Evolutionary conservation across 331 rosid species (phyloP).

Genomic region (Telfairia occidentalis): DNA sequence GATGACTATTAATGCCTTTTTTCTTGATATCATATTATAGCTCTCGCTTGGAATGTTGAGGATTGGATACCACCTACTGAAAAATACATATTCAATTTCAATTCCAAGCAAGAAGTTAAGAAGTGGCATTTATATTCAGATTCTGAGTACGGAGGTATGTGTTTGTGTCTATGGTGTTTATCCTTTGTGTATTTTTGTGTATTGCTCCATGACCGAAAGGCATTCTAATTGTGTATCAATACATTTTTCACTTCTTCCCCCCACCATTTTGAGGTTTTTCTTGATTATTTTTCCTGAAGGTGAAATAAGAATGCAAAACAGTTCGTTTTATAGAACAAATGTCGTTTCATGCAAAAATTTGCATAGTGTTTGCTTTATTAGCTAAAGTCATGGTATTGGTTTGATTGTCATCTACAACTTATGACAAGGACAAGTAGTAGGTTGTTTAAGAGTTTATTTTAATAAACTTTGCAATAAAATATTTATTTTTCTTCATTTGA

Average conservation of each 20-base stretch:
- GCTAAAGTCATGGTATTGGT: not conserved
- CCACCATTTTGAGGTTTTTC: not conserved
- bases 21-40: constrained; percentile 23
- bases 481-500: not conserved
- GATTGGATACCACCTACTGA: constrained; percentile 84
- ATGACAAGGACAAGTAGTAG: not conserved
- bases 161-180: constrained; percentile 2
- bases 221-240: not conserved
- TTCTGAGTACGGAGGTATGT: constrained; percentile 74
- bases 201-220: not conserved
- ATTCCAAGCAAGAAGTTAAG: constrained; percentile 59
- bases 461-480: not conserved
- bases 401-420: not conserved
- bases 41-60: constrained; percentile 51
- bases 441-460: not conserved
- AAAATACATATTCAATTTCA: constrained; percentile 61
- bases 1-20: not conserved
- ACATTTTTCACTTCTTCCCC: not conserved
- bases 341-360: not conserved
- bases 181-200: not conserved
- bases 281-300: not conserved
- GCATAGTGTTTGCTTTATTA: not conserved
- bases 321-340: not conserved
- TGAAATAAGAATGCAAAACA: not conserved
- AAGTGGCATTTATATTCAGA: constrained; percentile 91